Evolutionary conservation across 805 yeast species (phyloP).

Genomic region (Ogataea saltuana): DNA sequence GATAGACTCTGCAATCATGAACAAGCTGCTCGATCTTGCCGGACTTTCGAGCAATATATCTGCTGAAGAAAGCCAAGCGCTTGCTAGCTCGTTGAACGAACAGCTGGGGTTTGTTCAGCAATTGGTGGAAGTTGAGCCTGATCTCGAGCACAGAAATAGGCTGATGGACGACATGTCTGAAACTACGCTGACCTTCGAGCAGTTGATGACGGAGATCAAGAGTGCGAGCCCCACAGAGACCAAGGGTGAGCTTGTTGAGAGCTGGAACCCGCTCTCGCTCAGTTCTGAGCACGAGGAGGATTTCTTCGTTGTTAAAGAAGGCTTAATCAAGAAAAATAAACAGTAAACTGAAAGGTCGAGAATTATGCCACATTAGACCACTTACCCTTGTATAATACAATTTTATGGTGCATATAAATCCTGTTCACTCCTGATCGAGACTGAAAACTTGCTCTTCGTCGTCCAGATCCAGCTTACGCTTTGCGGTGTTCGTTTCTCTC

Average conservation of each 20-base stretch:
- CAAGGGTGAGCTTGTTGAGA: conserved; percentile 43
- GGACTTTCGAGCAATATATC: conserved; percentile 43
- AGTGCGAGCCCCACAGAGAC: conserved; percentile 21
- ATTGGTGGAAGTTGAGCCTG: conserved; percentile 37
- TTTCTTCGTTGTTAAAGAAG: conserved; percentile 47
- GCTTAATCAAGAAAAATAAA: conserved; percentile 41
- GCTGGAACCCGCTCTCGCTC: conserved; percentile 45
- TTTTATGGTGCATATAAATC: neutral
- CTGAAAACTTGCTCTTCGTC: conserved; percentile 48
- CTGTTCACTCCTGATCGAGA: conserved; percentile 14
- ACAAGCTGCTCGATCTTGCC: conserved; percentile 46
- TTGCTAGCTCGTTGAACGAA: conserved; percentile 40
- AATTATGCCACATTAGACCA: neutral
- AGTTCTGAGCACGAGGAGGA: conserved; percentile 38
- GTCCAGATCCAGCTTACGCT: conserved; percentile 67
- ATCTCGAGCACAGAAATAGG: conserved; percentile 26
- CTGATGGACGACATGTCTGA: conserved; percentile 31
- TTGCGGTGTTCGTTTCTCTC: conserved; percentile 63
- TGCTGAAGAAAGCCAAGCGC: conserved; percentile 30
- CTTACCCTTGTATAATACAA: neutral
- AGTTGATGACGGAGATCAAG: conserved; percentile 31
- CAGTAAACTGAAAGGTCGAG: conserved; percentile 13
- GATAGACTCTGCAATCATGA: conserved; percentile 21
- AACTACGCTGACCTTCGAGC: conserved; percentile 32
- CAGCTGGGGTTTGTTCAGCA: conserved; percentile 54